Base-by-base conservation (phyloP, 2,329 filamentous ascomycete species). In the Pestalotiopsis sp. region DNA sequence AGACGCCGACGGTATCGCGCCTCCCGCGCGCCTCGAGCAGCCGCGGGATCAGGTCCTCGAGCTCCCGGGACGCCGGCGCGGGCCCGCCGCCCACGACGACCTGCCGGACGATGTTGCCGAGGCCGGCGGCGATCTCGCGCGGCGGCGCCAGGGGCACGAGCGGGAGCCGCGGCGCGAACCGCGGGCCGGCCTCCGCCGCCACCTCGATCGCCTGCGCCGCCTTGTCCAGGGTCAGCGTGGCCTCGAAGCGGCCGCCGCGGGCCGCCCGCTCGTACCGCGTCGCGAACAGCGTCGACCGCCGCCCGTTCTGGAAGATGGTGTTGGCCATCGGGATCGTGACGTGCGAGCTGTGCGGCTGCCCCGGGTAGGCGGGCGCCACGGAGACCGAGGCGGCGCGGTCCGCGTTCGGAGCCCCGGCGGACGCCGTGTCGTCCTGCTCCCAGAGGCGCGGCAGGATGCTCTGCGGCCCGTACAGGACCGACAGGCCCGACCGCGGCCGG, bases 71-170 rank as follows among this genome's bases (percentile, higher is more conserved):
- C 3, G 93, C 92, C 13, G 91, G 90, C 0, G 85, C 81, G 1
- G 79, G 74, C 39, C 80, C 77, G 4, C 82, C 83, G 25, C 83
- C 75, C 20, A 86, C 80, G 17, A 87, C 82, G 11, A 95, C 77
- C 57, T 88, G 86, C 39, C 91, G 88, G 25, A 96, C 83, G 67
- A 97, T 95, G 78, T 97, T 97, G 3, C 93, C 93, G 74, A 95
- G 88, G 45, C 90, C 89, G 49, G 88, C 86, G 1, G 85, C 81
- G 45, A 96, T 89, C 61, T 80, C 82, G 20, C 92, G 87, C 17
- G 91, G 85, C 5, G 81, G 77, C 0, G 91, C 93, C 45, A 95
- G 77, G 1, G 91, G 88, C 12, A 90, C 78, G 3, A 95, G 79
- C 0, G 91, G 84, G 0, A 82, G 63, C 12, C 12, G 31, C 11